Base-by-base conservation (phyloP, 352 stramenopile species). In the Phytophthora sojae region DNA sequence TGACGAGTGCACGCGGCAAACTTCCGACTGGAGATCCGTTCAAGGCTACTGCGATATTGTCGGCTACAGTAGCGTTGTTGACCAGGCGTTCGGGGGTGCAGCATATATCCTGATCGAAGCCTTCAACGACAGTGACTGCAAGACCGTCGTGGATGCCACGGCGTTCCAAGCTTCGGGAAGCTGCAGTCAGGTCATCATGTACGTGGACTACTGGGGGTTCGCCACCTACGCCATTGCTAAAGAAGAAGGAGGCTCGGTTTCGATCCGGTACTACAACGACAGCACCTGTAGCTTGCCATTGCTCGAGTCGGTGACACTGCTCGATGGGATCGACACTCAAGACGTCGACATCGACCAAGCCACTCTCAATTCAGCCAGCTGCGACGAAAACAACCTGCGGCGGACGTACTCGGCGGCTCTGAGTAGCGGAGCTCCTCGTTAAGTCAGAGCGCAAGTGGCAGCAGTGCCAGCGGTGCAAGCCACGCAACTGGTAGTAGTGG, bases 171-270 rank as follows among this genome's bases (percentile, higher is more conserved):
- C 47, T 5, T 65, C 58, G 6, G 47, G 44, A 5, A 37, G 44
- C 19, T 65, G 57, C 44, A 29, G 39, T 15, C 14, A 56, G 45
- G 57, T 54, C 15, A 63, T 63, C 26, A 44, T 37, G 25, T 58
- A 45, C 15, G 55, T 61, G 55, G 32, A 35, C 7, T 29, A 35
- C 4, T 57, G 44, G 44, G 19, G 21, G 3, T 57, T 17, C 2
- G 45, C 45, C 1, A 49, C 21, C 7, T 65, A 57, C 23, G 47
- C 19, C 11, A 49, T 65, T n/a, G 23, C n/a, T 7, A 30, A 57
- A 17, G 9, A 50, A 5, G 11, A 56, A 0, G 7, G 4, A 9
- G 29, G 44, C 15, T 64, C 47, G 17, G 30, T n/a, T 6, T 57
- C 58, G 8, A 17, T 57, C 5, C 26, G 26, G 5, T 65, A 51